Evolutionary conservation across 768 basidiomycete genomes (phyloP).

Genomic region (Boletellus ananas): DNA sequence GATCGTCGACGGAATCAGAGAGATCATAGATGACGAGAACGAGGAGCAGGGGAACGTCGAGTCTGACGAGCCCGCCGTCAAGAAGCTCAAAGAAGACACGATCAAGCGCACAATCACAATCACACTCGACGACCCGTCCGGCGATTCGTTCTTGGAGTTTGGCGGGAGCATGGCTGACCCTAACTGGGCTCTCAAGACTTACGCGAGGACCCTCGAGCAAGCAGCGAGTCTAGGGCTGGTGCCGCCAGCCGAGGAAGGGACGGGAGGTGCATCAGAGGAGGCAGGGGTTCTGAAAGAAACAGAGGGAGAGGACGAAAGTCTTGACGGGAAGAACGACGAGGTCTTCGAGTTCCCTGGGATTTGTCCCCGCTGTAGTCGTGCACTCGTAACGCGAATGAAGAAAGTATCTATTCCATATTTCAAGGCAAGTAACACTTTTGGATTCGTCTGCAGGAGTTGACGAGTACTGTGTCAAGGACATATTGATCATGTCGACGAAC

Average conservation of each 20-base stretch:
- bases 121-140: constrained; percentile 87
- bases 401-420: constrained; percentile 96
- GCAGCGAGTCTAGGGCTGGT: constrained; percentile 77
- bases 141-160: constrained; percentile 97
- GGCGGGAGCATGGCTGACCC: constrained; percentile 82
- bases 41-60: constrained; percentile 21
- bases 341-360: constrained; percentile 82
- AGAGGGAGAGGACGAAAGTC: constrained; percentile 13
- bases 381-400: constrained; percentile 89
- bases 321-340: constrained; percentile 67
- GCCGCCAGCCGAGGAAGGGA: constrained; percentile 40
- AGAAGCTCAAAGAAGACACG: constrained; percentile 37
- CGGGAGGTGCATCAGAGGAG: not conserved
- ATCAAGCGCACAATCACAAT: constrained; percentile 76
- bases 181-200: constrained; percentile 87
- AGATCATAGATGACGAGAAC: constrained; percentile 58
- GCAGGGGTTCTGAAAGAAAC: constrained; percentile 1
- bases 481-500: constrained; percentile 97
- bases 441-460: not conserved
- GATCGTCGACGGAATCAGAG: constrained; percentile 63
- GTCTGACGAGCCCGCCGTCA: constrained; percentile 27
- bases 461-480: constrained; percentile 54
- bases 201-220: constrained; percentile 74
- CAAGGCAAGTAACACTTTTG: constrained; percentile 51
- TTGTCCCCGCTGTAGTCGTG: constrained; percentile 86